Base-by-base conservation (phyloP, 352 stramenopile genomes). In the Globisporangium radiosum region DNA sequence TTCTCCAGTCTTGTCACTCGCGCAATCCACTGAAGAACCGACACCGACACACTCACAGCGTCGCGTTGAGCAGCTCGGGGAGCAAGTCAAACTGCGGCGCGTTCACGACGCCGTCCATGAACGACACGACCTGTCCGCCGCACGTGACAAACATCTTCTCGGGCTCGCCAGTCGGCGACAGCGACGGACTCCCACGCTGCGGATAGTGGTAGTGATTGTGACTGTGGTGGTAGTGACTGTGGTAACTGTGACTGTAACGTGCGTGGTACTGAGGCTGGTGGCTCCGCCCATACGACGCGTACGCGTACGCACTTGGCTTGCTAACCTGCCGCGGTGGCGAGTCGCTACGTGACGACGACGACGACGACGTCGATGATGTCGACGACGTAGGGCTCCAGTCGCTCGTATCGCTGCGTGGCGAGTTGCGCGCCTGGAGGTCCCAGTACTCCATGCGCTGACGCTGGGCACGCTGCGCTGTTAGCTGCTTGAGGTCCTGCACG, bases 71-170 rank as follows among this genome's bases (percentile, higher is more conserved):
- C 52, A 55, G 53, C 44, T 86, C 76, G 42, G 76, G 54, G 50
- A 75, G 45, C 38, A 68, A 78, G 54, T 87, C 81, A 51, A 79
- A 72, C 40, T 72, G 65, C 14, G 81, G 81, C 64, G 80, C 75
- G 57, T 93, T 93, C 44, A 90, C 76, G 45, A 93, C 83, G 50
- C 83, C 83, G 17, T 90, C 83, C 79, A 93, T 88, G 57, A 93
- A 88, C 49, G 75, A 88, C 55, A 93, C 79, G 40, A 91, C 72
- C 54, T 93, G 83, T 1, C 83, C 83, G 19, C 83, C 79, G 43
- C 69, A 90, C 33, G 83, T 93, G n/a, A 93, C 71, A 54, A 90
- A 89, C 73, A 91, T 88, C 55, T 80, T 82, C 59, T 87, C 77
- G 5, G 63, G 53, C n/a, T 45, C 62, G 45, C 60, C 64, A 13